These are phyloP conservation scores for Candida alai DNA, from an alignment of 805 yeast genomes.

Conservation along the genomic window DNA sequence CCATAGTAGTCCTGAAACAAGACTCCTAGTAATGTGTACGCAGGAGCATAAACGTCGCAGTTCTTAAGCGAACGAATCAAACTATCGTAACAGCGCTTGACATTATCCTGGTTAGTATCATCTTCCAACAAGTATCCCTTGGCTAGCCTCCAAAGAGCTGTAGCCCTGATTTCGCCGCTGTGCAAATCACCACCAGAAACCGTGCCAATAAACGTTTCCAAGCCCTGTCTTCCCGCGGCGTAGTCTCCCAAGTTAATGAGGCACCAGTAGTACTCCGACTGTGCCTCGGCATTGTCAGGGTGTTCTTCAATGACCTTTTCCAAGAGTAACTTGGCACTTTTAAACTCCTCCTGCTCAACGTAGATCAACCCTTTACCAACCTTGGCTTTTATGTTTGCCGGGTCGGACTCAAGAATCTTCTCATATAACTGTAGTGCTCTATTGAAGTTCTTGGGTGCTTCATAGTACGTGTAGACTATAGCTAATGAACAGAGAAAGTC, in stretches of 20 bases:
- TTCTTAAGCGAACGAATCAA: constrained; percentile 62
- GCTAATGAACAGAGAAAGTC: constrained; percentile 68
- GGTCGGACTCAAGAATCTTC: constrained; percentile 44
- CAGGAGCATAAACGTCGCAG: constrained; percentile 64
- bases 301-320: constrained; percentile 42
- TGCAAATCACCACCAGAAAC: constrained; percentile 49
- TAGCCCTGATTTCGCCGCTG: constrained; percentile 55
- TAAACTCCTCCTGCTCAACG: constrained; percentile 58
- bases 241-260: constrained; percentile 49
- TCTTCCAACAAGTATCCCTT: constrained; percentile 47
- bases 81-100: constrained; percentile 51
- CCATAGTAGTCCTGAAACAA: constrained; percentile 57
- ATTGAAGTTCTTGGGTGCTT: constrained; percentile 83
- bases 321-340: constrained; percentile 53
- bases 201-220: constrained; percentile 41
- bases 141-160: constrained; percentile 70
- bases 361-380: constrained; percentile 81
- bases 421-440: constrained; percentile 73
- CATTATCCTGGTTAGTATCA: constrained; percentile 14
- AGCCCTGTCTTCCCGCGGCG: constrained; percentile 48
- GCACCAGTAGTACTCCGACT: constrained; percentile 78
- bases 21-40: constrained; percentile 77
- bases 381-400: constrained; percentile 54
- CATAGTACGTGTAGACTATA: constrained; percentile 73
- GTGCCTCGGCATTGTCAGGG: constrained; percentile 56